A percentile compares a stretch with the other conserved stretches of the same genome.
Evolutionary conservation across 805 yeast genomes (phyloP).

Genomic region (Yarrowia osloensis): DNA sequence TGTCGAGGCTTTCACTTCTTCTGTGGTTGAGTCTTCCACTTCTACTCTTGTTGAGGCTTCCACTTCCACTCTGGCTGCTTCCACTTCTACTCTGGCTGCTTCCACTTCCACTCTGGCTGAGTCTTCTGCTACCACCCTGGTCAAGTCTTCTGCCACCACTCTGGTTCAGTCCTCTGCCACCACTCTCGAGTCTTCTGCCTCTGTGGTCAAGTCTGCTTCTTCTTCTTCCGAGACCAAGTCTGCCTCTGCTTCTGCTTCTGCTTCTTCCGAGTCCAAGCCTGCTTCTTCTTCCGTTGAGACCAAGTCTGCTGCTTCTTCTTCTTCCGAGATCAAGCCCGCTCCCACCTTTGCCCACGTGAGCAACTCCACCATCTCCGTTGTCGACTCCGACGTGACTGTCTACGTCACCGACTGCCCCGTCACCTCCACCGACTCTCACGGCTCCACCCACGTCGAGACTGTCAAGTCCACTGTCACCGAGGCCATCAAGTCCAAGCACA

Average conservation of each 20-base stretch:
- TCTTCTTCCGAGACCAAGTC: too few species aligned
- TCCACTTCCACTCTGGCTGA: too few species aligned
- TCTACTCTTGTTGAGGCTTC: neutral
- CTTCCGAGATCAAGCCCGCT: neutral
- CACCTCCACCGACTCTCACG: neutral
- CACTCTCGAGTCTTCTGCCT: too few species aligned
- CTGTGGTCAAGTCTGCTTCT: too few species aligned
- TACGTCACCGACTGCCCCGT: neutral
- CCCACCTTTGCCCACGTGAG: neutral
- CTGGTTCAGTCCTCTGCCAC: too few species aligned
- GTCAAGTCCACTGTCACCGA: neutral
- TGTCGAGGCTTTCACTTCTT: too few species aligned
- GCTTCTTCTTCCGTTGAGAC: too few species aligned
- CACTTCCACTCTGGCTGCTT: neutral
- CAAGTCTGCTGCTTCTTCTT: neutral
- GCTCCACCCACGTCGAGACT: neutral
- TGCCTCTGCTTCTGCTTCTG: too few species aligned
- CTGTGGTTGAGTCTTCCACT: neutral
- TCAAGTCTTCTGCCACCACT: too few species aligned
- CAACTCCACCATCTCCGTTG: neutral
- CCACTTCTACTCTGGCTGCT: neutral
- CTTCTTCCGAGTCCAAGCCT: too few species aligned
- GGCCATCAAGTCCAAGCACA: too few species aligned
- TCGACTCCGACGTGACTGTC: neutral
- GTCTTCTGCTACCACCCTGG: neutral